Evolutionary conservation across 208 protist species (phyloP).

Genomic region (Herpetomonas samuelpessoai): DNA sequence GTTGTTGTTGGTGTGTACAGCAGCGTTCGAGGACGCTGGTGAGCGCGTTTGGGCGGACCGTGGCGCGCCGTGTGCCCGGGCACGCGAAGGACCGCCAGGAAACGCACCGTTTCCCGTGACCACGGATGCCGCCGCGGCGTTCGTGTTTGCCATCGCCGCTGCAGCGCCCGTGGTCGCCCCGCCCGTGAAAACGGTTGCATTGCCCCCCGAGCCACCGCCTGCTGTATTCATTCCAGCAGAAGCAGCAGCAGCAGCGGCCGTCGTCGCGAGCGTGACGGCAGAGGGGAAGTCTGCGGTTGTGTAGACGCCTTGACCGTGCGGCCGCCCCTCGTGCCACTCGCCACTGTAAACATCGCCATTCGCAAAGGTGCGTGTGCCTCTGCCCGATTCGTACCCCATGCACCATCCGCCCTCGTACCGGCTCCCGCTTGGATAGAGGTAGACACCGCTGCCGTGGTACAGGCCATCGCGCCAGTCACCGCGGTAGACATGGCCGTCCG

Average conservation of each 20-base stretch:
- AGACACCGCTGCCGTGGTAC: constrained; percentile 74
- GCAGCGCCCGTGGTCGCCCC: not conserved
- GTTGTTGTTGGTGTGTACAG: too few species aligned
- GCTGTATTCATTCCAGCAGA: too few species aligned
- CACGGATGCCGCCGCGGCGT: too few species aligned
- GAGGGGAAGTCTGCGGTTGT: constrained; percentile 27
- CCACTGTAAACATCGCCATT: constrained; percentile 80
- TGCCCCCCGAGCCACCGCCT: not conserved
- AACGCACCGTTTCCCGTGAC: too few species aligned
- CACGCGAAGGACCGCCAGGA: too few species aligned
- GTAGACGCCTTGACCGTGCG: constrained; percentile 76
- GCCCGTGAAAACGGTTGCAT: not conserved
- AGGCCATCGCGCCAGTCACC: constrained; percentile 78
- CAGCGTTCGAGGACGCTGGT: too few species aligned
- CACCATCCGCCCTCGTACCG: constrained; percentile 81
- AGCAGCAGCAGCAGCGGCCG: too few species aligned
- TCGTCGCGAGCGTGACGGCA: too few species aligned
- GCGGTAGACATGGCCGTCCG: constrained; percentile 88
- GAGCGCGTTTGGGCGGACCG: too few species aligned
- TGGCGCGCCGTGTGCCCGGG: too few species aligned
- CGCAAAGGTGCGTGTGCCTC: constrained; percentile 67
- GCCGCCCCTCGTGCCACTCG: constrained; percentile 64
- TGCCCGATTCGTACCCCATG: constrained; percentile 62
- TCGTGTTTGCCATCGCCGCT: too few species aligned
- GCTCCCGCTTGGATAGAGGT: constrained; percentile 60